Conservation (phyloP, 2,329 filamentous ascomycete species). For the Aspergillus candidus region DNA sequence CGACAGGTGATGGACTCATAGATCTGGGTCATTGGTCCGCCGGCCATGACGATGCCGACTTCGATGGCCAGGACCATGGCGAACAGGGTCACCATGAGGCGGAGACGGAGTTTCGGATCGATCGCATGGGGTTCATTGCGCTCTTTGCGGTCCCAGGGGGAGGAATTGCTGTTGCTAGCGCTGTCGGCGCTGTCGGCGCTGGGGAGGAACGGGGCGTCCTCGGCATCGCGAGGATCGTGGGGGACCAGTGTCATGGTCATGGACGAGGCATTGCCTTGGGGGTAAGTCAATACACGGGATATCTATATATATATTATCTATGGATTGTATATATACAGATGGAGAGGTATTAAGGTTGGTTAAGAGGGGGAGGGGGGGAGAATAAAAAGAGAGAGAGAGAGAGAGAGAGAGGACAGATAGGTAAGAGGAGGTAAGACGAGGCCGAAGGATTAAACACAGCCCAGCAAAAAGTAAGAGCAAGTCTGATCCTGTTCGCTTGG, state of each 20-base stretch:
- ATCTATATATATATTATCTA: too few species aligned
- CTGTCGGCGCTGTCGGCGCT: slow-evolving; percentile 5
- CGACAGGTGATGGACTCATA: slow-evolving; percentile 46
- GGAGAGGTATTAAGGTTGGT: too few species aligned
- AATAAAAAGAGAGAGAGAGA: too few species aligned
- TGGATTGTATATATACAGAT: too few species aligned
- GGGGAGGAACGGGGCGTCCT: slow-evolving; percentile 30
- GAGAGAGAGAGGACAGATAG: too few species aligned
- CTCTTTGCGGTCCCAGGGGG: slow-evolving; percentile 1
- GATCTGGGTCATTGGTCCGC: slow-evolving; percentile 43
- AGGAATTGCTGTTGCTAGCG: background rate
- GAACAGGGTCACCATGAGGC: slow-evolving; percentile 38
- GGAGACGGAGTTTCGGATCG: slow-evolving; percentile 25
- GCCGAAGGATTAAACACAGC: too few species aligned
- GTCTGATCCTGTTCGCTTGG: too few species aligned
- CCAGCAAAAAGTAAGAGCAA: too few species aligned
- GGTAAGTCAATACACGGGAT: too few species aligned
- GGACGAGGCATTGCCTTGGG: too few species aligned
- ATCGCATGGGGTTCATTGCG: slow-evolving; percentile 9
- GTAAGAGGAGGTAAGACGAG: too few species aligned
- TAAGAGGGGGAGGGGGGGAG: too few species aligned
- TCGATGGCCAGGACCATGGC: slow-evolving; percentile 40
- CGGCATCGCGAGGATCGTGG: slow-evolving; percentile 21
- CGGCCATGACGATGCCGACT: slow-evolving; percentile 40
- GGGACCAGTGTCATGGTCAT: slow-evolving; percentile 18